Evolutionary conservation across 768 basidiomycete genomes (phyloP), one percentile per base, ranked within the genome.

Genomic region (Rhizopogon sp.): DNA sequence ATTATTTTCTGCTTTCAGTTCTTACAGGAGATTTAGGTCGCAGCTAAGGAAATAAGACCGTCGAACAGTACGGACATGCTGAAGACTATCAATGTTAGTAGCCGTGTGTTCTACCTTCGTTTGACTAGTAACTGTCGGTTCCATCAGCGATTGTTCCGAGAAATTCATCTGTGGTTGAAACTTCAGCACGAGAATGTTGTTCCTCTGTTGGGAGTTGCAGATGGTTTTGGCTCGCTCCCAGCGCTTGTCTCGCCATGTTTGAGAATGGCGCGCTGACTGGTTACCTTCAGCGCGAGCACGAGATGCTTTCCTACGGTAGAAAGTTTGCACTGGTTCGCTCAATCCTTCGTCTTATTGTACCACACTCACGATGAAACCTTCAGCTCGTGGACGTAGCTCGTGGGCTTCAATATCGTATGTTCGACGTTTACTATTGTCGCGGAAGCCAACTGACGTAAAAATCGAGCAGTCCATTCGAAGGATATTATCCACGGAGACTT

Each of bases 241-340:
- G 69, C 72, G 1, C 70, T 71, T 67, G 58, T 72, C 14, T 72
- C 57, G 25, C 72, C 72, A 3, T 71, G 70, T 43, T 62, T 17
- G 65, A 70, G 10, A 63, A 70, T 31, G 70, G 69, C 0, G 42
- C 57, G n/a, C 60, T 71, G 5, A 57, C 57, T 2, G 39, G 51
- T 0, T 71, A 70, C 47, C 50, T 71, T 28, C 58, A 60, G 9
- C 49, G 52, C 11, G 29, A 46, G 44, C 11, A 46, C 29, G 3
- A 17, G 33, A 33, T 33, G 3, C 44, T 46, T 46, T 31, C 44
- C 31, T 17, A 25, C 25, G 4, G 4, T 4, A 25, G 25, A 25
- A 25, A 25, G 25, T 25, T 25, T 25, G 25, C 25, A 25, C 4
- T 25, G 25, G 25, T 25, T 25, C 25, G 25, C 25, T 25, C 25